A percentile compares a stretch with the other conserved stretches of the same genome.
Evolutionary conservation across 106 monocot species (phyloP).

Genomic region (Chionographis japonica): DNA sequence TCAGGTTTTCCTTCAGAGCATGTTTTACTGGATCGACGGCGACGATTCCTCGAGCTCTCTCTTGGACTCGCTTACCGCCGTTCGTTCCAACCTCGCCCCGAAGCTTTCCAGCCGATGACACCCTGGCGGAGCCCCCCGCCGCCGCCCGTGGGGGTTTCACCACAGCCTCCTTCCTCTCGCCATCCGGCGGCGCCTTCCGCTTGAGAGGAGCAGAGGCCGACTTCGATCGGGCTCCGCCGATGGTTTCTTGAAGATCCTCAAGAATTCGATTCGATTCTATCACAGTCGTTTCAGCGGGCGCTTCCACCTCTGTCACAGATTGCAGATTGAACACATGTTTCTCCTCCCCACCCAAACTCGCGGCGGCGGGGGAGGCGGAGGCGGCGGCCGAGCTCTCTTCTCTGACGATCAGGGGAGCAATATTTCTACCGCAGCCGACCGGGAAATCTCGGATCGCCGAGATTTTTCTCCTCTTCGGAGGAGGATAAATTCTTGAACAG

Average conservation of each 20-base stretch:
- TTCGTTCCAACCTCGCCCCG: too few relatives aligned
- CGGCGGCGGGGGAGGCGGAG: neutral
- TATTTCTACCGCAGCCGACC: slow-evolving; percentile 30
- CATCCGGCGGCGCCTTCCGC: neutral
- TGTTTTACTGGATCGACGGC: too few relatives aligned
- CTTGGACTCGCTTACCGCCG: too few relatives aligned
- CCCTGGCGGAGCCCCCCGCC: too few relatives aligned
- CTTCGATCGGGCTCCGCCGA: neutral
- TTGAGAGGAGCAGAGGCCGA: neutral
- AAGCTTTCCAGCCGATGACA: too few relatives aligned
- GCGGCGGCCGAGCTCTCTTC: neutral
- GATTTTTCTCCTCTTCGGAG: slow-evolving; percentile 38
- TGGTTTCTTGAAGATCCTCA: neutral
- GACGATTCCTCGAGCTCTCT: too few relatives aligned
- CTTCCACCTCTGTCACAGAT: too few relatives aligned
- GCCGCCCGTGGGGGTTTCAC: neutral
- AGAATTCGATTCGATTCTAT: neutral
- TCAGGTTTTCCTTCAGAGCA: too few relatives aligned
- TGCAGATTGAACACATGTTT: neutral
- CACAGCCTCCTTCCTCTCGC: neutral
- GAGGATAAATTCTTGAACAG: slow-evolving; percentile 8
- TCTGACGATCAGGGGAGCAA: neutral
- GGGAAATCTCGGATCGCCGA: slow-evolving; percentile 43
- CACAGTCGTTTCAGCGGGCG: neutral
- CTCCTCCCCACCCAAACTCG: neutral